These are phyloP conservation scores for Lecanoromycetidae sp. DNA, from an alignment of 2,329 filamentous ascomycete species.

Conservation along the genomic window DNA sequence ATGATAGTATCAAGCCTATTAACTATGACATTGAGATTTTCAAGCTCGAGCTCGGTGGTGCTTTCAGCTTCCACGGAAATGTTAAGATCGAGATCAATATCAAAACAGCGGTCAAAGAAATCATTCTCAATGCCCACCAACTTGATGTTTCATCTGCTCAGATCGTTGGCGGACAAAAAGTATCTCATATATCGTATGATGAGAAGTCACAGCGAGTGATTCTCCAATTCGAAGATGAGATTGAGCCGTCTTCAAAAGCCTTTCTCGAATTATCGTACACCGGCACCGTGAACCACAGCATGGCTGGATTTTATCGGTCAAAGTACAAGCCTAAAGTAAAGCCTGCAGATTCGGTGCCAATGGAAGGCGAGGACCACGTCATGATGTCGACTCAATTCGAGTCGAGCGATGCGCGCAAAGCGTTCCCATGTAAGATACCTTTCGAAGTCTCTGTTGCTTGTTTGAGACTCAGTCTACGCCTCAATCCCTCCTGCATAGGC, in stretches of 20 bases:
- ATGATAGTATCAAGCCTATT: conserved; percentile 56
- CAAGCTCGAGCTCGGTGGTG: conserved; percentile 58
- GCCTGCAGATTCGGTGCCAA: conserved; percentile 64
- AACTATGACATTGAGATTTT: conserved; percentile 78
- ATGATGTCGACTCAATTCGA: conserved; percentile 98
- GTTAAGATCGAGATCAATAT: conserved; percentile 71
- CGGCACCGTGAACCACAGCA: conserved; percentile 75
- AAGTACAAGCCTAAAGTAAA: conserved; percentile 76
- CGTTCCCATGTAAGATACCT: conserved; percentile 98
- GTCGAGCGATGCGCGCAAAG: conserved; percentile 83
- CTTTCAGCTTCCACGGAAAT: conserved; percentile 74
- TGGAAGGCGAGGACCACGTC: conserved; percentile 50
- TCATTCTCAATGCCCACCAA: conserved; percentile 76
- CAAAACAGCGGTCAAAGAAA: conserved; percentile 57
- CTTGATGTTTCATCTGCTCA: conserved; percentile 62
- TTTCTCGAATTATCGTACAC: conserved; percentile 60
- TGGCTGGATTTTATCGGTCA: conserved; percentile 88
- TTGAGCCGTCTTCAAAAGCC: conserved; percentile 56
- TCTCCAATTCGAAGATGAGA: conserved; percentile 60
- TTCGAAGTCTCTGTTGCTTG: too few species aligned
- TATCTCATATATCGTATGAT: conserved; percentile 65
- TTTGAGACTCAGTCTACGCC: too few species aligned
- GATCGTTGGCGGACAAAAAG: conserved; percentile 42
- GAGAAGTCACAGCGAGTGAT: conserved; percentile 72
- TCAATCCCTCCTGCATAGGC: too few species aligned